Base-by-base conservation (phyloP, 306 rosid genomes). In the Begonia peltatifolia region DNA sequence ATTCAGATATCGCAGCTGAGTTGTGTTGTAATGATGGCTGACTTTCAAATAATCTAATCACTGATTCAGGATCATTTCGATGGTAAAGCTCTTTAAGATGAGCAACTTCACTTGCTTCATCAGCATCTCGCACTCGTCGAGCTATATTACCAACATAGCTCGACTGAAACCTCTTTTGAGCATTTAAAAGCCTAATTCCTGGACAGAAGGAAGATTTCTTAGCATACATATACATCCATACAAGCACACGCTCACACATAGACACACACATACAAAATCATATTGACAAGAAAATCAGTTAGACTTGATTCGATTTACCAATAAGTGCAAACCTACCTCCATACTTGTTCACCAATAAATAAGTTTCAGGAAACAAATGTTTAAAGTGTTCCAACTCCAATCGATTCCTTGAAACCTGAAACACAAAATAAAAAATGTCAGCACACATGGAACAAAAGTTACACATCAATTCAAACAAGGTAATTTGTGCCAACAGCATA, bases 41-140 rank as follows among this genome's bases (percentile, higher is more conserved):
- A 50, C 79, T 86, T 77, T 90, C 95, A 79, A 86, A 90, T 53
- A 76, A 20, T 64, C 78, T 79, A 65, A 90, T 86, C 69, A 90
- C 95, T 18, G 85, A 80, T 71, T 90, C 99, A n/a, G 77, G 83
- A 68, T 83, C 94, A 50, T 75, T 80, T 41, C 80, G 74, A 62
- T 55, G 77, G 79, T 59, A 68, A 47, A 85, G 94, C 74, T 86
- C 92, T 74, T 76, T 90, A 52, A 86, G 81, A 73, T 75, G 72
- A 53, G 94, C 72, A 74, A 79, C 66, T 62, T 87, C 93, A 63
- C 61, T 72, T 2, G 79, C 85, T 66, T 86, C 95, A 61, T 90
- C 90, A n/a, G 70, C 75, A 59, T 80, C 85, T 4, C 82, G 87
- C 11, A 63, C 76, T 63, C 80, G 72, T 50, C 84, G 87, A 60